Base-by-base conservation (phyloP, 1,139 yeast genomes). In the Debaryomyces fabryi region DNA sequence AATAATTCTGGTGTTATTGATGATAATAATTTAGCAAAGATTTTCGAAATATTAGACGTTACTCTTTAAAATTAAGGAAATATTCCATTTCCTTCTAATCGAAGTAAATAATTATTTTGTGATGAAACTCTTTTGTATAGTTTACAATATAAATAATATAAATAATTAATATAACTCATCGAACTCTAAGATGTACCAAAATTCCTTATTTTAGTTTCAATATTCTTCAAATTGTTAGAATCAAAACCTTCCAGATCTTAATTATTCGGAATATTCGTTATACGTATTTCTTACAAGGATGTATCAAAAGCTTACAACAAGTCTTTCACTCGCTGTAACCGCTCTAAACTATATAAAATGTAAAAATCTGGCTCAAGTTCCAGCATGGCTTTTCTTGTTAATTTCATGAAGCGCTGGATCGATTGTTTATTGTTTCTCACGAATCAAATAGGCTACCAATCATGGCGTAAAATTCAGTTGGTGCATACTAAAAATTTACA, bases 1-100 rank as follows among this genome's bases (percentile, higher is more conserved):
- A 74, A 74, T 62, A 82, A 82, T 58, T 72, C 79, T 48, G 84
- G 85, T 2, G 64, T 74, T 15, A 60, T 86, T 39, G 60, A 61
- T 39, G 71, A 70, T 41, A 66, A 59, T 18, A 67, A 67, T 42
- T 63, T 68, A 47, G 48, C 49, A 23, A 53, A 56, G 5, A 57
- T 73, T 23, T 54, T 67, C 44, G 64, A 64, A 25, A 56, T 72
- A 39, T 68, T 72, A 53, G 69, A 65, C 39, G 25, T 35, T 20
- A 21, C 25, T 10, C 12, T 20, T 35, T 25, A 20, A 35, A 35
- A 35, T 20, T 35, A 35, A 12, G 8, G 15, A 8, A 18, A 20
- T 35, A 18, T 9, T 9, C 16, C 21, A n/a, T 21, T 4, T 9
- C 16, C 35, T 32, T 7, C 35, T 15, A 32, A 16, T 32, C 8